Evolutionary conservation across 805 yeast genomes (phyloP), one percentile per base, ranked within the genome.

Genomic region (Kluyveromyces dobzhanskii): DNA sequence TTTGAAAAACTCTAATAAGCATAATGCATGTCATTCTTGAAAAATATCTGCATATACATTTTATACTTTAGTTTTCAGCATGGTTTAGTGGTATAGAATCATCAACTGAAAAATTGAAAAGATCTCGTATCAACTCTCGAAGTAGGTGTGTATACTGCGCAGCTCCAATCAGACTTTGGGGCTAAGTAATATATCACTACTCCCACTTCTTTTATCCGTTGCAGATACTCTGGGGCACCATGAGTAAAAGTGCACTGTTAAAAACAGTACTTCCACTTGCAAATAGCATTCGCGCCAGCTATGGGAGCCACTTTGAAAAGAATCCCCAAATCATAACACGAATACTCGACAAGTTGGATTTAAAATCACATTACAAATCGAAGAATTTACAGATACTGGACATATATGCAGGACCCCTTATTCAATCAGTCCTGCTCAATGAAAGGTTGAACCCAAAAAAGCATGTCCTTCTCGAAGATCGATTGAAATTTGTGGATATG

Each of bases 381-480:
- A 52, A 54, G n/a, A 59, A 50, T 33, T 62, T 71, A 17, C 71
- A 71, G 43, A 69, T 83, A 0, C 51, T 82, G 4, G 88, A 82
- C 45, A 63, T 76, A 9, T 76, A 76, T 46, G 65, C 82, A 0
- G 79, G 82, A 1, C 66, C 71, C 24, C 77, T 83, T 4, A 61
- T 78, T 2, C 74, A 80, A 48, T 71, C 88, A 0, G 65, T 78
- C 1, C 72, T 78, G 44, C 51, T 88, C n/a, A 69, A 83, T 54
- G 68, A 76, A 39, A 65, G 64, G 23, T 59, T 81, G 11, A 60
- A 70, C 29, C 96, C 96, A 0, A 56, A 62, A 25, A 74, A 70
- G 19, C 87, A 87, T 51, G 48, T 81, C 0, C 45, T 85, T 3
- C 61, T 85, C 56, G 92, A 84, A 43, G 61, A 70, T 5, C 65